Conservation (phyloP, 1,139 yeast species). For the Debaryomycetaceae sp. region DNA sequence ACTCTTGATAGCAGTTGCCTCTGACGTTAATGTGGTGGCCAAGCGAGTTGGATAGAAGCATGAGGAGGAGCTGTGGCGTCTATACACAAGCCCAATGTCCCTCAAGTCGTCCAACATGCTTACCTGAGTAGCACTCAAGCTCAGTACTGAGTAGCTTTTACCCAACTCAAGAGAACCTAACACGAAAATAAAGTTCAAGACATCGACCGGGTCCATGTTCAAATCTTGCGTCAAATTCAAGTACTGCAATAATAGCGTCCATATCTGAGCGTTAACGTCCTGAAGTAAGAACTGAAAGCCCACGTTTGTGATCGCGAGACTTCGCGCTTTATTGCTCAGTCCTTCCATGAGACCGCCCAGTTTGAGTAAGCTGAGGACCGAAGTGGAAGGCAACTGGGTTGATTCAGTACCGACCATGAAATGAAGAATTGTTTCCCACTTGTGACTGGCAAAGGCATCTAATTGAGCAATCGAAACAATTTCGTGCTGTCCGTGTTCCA, state of each 20-base stretch:
- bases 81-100: conserved; percentile 88
- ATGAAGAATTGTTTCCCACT: conserved; percentile 94
- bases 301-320: conserved; percentile 67
- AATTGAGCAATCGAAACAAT: conserved; percentile 57
- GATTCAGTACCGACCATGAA: conserved; percentile 93
- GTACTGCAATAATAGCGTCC: conserved; percentile 86
- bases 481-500: too few relatives aligned
- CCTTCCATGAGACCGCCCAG: conserved; percentile 85
- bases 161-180: conserved; percentile 89
- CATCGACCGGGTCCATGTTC: conserved; percentile 94
- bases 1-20: conserved; percentile 54
- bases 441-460: conserved; percentile 70
- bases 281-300: conserved; percentile 93
- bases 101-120: conserved; percentile 82
- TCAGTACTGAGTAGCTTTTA: conserved; percentile 64
- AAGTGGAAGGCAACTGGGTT: conserved; percentile 52
- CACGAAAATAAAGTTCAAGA: conserved; percentile 83
- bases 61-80: conserved; percentile 46
- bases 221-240: conserved; percentile 73
- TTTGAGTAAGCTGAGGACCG: conserved; percentile 52
- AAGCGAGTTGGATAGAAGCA: conserved; percentile 84
- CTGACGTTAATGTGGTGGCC: conserved; percentile 87
- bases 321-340: conserved; percentile 20
- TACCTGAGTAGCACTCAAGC: conserved; percentile 69
- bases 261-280: conserved; percentile 87